Conservation (phyloP, 495 filamentous ascomycete species). For the Lindgomyces ingoldianus region DNA sequence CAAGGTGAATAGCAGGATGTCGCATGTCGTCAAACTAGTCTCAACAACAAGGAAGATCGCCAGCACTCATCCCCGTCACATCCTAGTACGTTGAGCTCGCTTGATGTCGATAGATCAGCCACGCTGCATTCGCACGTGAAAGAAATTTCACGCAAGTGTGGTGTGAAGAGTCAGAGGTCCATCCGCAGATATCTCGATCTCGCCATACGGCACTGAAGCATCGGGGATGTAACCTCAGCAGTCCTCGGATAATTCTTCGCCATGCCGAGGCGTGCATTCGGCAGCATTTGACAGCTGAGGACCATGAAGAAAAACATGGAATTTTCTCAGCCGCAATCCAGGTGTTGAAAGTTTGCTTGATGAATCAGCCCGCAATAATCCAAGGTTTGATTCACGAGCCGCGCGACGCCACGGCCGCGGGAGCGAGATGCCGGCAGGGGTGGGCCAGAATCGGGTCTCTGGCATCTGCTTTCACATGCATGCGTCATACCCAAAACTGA, state of each 20-base stretch:
- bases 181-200: no score
- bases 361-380: background rate
- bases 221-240: background rate
- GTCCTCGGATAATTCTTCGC: background rate
- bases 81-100: conserved; percentile 28
- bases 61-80: conserved; percentile 10
- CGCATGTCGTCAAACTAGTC: conserved; percentile 22
- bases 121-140: conserved; percentile 4
- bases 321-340: conserved; percentile 1
- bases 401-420: conserved; percentile 4
- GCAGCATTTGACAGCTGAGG: conserved; percentile 15
- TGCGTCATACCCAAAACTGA: background rate
- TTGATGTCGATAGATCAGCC: conserved; percentile 16
- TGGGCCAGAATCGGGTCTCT: background rate
- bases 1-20: background rate
- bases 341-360: background rate
- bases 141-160: background rate
- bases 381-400: background rate
- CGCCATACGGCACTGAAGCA: background rate
- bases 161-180: background rate
- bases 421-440: background rate
- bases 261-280: conserved; percentile 24
- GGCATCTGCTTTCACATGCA: conserved; percentile 1
- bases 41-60: conserved; percentile 25
- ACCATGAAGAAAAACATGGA: background rate